A percentile compares a stretch with the other conserved stretches of the same genome.
phyloP scores from a whole-genome alignment of 2,329 filamentous ascomycete genomes.

The Ascochyta clinopodiicola region DNA sequence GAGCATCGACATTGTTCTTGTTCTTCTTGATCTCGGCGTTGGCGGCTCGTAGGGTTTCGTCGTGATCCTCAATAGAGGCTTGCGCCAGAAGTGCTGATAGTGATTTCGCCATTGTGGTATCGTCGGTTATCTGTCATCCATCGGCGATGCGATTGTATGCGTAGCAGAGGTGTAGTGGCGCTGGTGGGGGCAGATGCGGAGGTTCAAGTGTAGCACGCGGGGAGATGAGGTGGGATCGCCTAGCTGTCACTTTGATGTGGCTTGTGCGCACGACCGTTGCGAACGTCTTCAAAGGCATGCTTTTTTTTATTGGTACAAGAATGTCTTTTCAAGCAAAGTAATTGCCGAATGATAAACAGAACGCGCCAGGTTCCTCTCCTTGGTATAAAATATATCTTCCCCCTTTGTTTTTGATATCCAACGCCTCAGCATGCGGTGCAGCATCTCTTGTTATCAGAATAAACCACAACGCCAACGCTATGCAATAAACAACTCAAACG shows the following conservation, averaged over 20 bases:
- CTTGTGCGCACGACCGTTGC: conserved; percentile 12
- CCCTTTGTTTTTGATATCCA: conserved; percentile 8
- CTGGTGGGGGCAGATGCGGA: conserved; percentile 29
- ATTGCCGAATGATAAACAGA: neutral
- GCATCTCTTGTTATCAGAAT: neutral
- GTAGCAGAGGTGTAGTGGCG: conserved; percentile 4
- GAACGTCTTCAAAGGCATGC: neutral
- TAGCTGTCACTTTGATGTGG: conserved; percentile 23
- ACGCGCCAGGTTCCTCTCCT: neutral
- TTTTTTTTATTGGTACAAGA: neutral
- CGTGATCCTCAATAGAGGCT: conserved; percentile 71
- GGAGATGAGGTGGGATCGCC: conserved; percentile 41
- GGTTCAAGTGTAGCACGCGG: conserved; percentile 35
- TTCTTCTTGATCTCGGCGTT: conserved; percentile 63
- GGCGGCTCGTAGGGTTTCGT: conserved; percentile 72
- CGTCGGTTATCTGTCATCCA: conserved; percentile 31
- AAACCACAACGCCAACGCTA: conserved; percentile 38
- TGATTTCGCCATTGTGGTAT: conserved; percentile 52
- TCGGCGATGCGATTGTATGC: conserved; percentile 20
- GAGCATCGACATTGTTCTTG: conserved; percentile 66
- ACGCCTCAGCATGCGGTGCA: conserved; percentile 14
- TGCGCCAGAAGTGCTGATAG: conserved; percentile 64
- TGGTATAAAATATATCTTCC: neutral
- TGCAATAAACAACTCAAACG: conserved; percentile 42
- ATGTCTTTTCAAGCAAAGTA: neutral